Conservation (phyloP, 305 asterid genomes). For the Fraxinus dipetala region DNA sequence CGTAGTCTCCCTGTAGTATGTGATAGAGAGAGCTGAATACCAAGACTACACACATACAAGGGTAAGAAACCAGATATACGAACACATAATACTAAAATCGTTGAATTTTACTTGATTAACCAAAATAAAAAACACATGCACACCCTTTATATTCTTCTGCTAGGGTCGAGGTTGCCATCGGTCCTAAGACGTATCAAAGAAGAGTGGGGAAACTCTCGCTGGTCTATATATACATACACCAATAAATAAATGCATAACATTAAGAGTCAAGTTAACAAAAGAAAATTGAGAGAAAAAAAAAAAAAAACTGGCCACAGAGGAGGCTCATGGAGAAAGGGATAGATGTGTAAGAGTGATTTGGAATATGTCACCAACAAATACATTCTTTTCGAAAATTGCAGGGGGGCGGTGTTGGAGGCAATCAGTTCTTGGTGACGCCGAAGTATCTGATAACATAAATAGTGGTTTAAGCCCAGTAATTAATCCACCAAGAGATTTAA, state of each 20-base stretch:
- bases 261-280: background rate
- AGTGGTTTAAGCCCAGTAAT: background rate
- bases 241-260: background rate
- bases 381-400: background rate
- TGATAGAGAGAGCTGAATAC: slow-evolving; percentile 5
- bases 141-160: background rate
- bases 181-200: background rate
- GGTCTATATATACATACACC: background rate
- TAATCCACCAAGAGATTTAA: background rate
- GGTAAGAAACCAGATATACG: slow-evolving; percentile 9
- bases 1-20: slow-evolving; percentile 57
- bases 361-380: background rate
- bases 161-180: background rate
- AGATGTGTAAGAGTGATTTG: background rate
- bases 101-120: background rate
- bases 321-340: background rate
- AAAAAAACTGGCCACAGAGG: no score
- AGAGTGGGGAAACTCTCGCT: background rate
- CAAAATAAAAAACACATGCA: background rate
- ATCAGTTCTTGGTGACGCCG: background rate
- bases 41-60: background rate
- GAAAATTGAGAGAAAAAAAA: background rate
- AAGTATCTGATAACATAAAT: background rate
- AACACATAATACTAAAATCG: background rate
- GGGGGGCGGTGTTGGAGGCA: background rate